Evolutionary conservation across 441 rosid species (phyloP).

Genomic region (Pelargonium australe): DNA sequence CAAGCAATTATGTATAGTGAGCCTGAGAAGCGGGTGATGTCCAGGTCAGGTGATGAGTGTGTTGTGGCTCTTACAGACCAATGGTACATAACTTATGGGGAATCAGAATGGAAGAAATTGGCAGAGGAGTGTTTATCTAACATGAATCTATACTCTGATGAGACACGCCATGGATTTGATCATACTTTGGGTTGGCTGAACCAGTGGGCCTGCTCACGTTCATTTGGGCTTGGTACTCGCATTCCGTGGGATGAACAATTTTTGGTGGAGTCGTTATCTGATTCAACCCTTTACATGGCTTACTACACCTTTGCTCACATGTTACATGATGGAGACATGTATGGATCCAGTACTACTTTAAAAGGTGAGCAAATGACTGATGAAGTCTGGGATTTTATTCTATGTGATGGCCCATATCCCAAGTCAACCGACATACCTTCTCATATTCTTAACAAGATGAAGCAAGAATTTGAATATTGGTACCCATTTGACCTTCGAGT

Average conservation of each 20-base stretch:
- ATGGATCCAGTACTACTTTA: conserved; percentile 40
- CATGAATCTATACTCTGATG: conserved; percentile 77
- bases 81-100: conserved; percentile 92
- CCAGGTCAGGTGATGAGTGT: conserved; percentile 96
- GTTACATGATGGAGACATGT: conserved; percentile 67
- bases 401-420: conserved; percentile 67
- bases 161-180: conserved; percentile 78
- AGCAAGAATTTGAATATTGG: conserved; percentile 93
- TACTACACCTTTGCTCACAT: conserved; percentile 81
- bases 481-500: conserved; percentile 94
- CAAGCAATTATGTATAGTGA: conserved; percentile 77
- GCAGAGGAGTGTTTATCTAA: conserved; percentile 72
- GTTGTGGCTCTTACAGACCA: conserved; percentile 97
- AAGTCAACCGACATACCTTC: conserved; percentile 54
- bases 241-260: conserved; percentile 93
- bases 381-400: conserved; percentile 83
- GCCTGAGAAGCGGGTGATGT: conserved; percentile 87
- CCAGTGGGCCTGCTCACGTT: conserved; percentile 97
- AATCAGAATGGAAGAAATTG: conserved; percentile 64
- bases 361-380: conserved; percentile 75
- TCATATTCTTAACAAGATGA: conserved; percentile 62
- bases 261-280: conserved; percentile 87
- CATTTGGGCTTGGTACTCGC: conserved; percentile 91
- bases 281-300: conserved; percentile 90
- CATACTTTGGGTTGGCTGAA: conserved; percentile 89